Percentiles rank a stretch among this genome's conserved stretches.
Evolutionary conservation across 2,329 filamentous ascomycete genomes (phyloP).

Genomic region (Nigrograna mackinnonii): DNA sequence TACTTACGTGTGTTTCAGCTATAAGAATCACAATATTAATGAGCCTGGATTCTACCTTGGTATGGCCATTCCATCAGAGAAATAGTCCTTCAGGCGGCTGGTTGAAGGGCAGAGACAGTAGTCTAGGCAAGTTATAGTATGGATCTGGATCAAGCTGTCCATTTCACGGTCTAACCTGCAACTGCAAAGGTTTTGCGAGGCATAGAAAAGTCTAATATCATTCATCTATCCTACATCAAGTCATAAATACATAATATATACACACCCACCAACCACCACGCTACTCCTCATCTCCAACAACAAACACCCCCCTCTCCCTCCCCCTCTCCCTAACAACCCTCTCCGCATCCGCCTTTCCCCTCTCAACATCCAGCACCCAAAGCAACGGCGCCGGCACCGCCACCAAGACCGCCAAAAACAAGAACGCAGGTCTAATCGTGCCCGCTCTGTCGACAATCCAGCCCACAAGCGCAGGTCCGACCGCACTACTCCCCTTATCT

Average conservation of each 20-base stretch:
- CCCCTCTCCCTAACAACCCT: conserved; percentile 19
- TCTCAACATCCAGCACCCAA: conserved; percentile 76
- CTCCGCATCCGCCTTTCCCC: conserved; percentile 40
- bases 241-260: no score
- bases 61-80: conserved; percentile 3
- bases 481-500: conserved; percentile 89
- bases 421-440: conserved; percentile 66
- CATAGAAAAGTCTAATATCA: no score
- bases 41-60: conserved; percentile 3
- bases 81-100: no score
- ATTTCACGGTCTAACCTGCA: no score
- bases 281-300: background rate
- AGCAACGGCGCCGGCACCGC: conserved; percentile 78
- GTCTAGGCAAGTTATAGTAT: no score
- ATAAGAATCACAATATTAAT: conserved; percentile 6
- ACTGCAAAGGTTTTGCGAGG: no score
- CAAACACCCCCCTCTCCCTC: background rate
- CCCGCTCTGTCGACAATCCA: conserved; percentile 73
- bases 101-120: no score
- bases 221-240: no score
- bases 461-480: conserved; percentile 88
- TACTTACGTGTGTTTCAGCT: no score
- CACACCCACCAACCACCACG: no score
- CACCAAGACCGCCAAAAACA: conserved; percentile 80
- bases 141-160: no score